Conservation (phyloP, 306 rosid genomes). For the Carpinus viminea region DNA sequence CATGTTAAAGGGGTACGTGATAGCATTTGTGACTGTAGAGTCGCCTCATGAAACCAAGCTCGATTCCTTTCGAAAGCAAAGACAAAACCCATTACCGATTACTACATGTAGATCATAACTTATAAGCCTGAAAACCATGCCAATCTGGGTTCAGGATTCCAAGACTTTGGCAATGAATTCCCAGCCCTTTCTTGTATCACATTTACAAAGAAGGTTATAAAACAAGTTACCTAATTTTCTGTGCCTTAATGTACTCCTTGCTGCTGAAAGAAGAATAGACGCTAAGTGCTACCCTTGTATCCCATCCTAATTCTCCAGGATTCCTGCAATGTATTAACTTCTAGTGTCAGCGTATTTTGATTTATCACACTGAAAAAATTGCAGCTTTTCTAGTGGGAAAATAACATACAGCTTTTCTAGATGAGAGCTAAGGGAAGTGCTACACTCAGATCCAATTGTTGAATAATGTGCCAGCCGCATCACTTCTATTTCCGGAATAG, state of each 20-base stretch:
- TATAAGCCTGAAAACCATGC: too few relatives aligned
- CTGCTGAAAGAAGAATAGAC: constrained; percentile 77
- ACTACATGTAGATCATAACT: too few relatives aligned
- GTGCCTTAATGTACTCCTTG: constrained; percentile 88
- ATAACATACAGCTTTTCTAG: constrained; percentile 53
- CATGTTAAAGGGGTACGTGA: too few relatives aligned
- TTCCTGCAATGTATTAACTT: constrained; percentile 43
- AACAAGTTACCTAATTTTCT: constrained; percentile 60
- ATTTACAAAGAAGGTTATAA: neutral
- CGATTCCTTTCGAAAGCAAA: too few relatives aligned
- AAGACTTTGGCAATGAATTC: too few relatives aligned
- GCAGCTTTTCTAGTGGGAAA: neutral
- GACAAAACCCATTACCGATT: too few relatives aligned
- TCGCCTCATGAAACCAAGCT: too few relatives aligned
- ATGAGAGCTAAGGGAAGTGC: constrained; percentile 52
- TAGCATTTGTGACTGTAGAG: too few relatives aligned
- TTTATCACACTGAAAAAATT: constrained; percentile 19
- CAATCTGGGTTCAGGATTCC: too few relatives aligned
- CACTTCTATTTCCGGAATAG: constrained; percentile 89
- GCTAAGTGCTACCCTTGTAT: constrained; percentile 79
- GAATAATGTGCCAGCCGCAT: constrained; percentile 93
- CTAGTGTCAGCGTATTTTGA: constrained; percentile 34
- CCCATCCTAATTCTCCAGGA: constrained; percentile 82
- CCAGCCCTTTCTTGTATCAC: too few relatives aligned
- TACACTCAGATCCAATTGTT: constrained; percentile 86